Percentiles rank a stretch among this genome's conserved stretches.
phyloP scores from a whole-genome alignment of 2,329 filamentous ascomycete genomes.

The Saccharata proteae region DNA sequence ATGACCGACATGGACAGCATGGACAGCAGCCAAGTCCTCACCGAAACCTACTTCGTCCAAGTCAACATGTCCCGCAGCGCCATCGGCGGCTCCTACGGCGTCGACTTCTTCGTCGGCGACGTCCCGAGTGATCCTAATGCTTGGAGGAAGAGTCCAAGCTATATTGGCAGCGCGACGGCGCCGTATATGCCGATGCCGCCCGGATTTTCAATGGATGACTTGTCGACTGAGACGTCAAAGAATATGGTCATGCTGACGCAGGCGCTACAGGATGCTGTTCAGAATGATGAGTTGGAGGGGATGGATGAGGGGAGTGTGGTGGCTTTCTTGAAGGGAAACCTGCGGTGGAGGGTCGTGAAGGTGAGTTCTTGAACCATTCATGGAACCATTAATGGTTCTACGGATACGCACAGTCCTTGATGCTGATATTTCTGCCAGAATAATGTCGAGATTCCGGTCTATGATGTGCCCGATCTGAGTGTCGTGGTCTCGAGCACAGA shows the following conservation, averaged over 20 bases:
- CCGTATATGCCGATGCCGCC: constrained; percentile 18
- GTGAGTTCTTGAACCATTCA: no score
- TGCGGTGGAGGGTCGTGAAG: constrained; percentile 23
- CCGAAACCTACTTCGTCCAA: constrained; percentile 2
- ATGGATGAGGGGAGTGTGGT: constrained; percentile 21
- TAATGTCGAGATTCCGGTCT: constrained; percentile 17
- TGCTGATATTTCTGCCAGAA: constrained; percentile 10
- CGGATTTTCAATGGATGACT: no score
- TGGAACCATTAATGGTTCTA: no score
- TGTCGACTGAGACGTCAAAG: constrained; percentile 13
- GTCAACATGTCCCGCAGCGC: constrained; percentile 8
- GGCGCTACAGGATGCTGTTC: constrained; percentile 21
- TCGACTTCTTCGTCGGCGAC: constrained; percentile 25
- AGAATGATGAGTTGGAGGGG: constrained; percentile 18
- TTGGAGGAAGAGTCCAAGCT: constrained; percentile 14
- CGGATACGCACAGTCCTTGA: neutral
- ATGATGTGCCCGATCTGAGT: constrained; percentile 21
- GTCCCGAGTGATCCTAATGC: constrained; percentile 11
- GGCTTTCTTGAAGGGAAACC: constrained; percentile 21
- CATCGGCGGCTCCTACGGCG: constrained; percentile 22
- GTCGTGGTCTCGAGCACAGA: constrained; percentile 19
- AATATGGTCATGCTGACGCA: constrained; percentile 21
- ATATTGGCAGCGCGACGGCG: constrained; percentile 22
- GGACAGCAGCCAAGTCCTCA: no score
- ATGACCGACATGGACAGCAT: neutral